Evolutionary conservation across 768 basidiomycete genomes (phyloP).

Genomic region (Podaxis carcinomalis): DNA sequence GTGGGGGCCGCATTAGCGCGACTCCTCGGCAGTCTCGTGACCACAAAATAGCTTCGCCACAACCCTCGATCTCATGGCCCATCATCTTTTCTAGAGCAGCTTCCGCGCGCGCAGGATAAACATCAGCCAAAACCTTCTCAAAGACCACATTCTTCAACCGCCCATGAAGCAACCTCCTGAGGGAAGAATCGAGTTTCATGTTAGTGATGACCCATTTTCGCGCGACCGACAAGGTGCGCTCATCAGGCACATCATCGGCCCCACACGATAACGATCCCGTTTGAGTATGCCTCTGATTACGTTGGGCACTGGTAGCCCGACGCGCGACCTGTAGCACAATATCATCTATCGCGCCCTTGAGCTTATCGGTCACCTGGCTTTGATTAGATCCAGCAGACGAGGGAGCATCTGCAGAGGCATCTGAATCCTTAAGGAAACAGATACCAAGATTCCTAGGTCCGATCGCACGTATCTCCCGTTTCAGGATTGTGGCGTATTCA

Average conservation of each 20-base stretch:
- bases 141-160: conserved; percentile 64
- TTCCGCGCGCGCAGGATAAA: conserved; percentile 40
- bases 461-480: conserved; percentile 74
- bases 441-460: conserved; percentile 58
- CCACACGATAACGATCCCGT: conserved; percentile 19
- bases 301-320: conserved; percentile 50
- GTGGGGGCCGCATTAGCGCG: conserved; percentile 2
- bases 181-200: conserved; percentile 54
- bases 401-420: conserved; percentile 12
- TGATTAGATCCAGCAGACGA: conserved; percentile 8
- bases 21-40: conserved; percentile 12
- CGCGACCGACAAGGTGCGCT: conserved; percentile 52
- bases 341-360: conserved; percentile 40
- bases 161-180: conserved; percentile 56
- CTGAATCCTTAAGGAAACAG: conserved; percentile 41
- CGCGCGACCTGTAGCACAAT: conserved; percentile 74
- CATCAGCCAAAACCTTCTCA: conserved; percentile 48
- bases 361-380: conserved; percentile 3
- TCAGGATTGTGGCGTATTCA: conserved; percentile 34
- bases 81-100: conserved; percentile 12
- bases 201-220: conserved; percentile 70
- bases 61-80: conserved; percentile 10
- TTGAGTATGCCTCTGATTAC: conserved; percentile 11
- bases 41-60: not conserved
- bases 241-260: conserved; percentile 39